A percentile compares a stretch with the other conserved stretches of the same genome.
Evolutionary conservation across 805 yeast genomes (phyloP).

Genomic region (Maudiozyma serrabonitensis): DNA sequence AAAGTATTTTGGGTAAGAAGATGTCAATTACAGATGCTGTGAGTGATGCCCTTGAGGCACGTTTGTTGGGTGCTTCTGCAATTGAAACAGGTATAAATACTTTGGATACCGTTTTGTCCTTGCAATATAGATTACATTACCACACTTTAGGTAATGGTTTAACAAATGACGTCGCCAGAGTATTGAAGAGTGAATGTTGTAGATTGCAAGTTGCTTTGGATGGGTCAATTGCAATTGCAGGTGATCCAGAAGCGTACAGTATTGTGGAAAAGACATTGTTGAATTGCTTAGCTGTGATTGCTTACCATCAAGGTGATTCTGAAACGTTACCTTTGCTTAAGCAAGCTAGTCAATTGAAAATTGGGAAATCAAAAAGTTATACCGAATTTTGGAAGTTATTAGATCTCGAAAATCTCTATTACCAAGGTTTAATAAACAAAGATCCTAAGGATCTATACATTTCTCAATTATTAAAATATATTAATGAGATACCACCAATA

Average conservation of each 20-base stretch:
- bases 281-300: constrained; percentile 13
- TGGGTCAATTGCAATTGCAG: constrained; percentile 4
- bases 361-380: not conserved
- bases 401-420: constrained; percentile 20
- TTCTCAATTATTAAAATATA: constrained; percentile 7
- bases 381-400: constrained; percentile 6
- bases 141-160: constrained; percentile 16
- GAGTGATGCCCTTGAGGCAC: constrained; percentile 13
- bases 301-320: constrained; percentile 8
- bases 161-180: constrained; percentile 8
- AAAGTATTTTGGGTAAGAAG: not conserved
- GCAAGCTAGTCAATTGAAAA: constrained; percentile 3
- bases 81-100: constrained; percentile 13
- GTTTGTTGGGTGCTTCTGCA: constrained; percentile 20
- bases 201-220: constrained; percentile 5
- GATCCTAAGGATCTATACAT: constrained; percentile 1
- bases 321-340: constrained; percentile 6
- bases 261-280: constrained; percentile 12
- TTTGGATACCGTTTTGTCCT: constrained; percentile 17
- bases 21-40: constrained; percentile 6
- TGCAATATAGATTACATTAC: constrained; percentile 24
- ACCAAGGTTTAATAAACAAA: constrained; percentile 8
- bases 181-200: constrained; percentile 14
- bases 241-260: constrained; percentile 3
- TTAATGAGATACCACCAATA: constrained; percentile 14